Evolutionary conservation across 2,329 filamentous ascomycete species (phyloP).

Genomic region (Exophiala phaeomuriformis): DNA sequence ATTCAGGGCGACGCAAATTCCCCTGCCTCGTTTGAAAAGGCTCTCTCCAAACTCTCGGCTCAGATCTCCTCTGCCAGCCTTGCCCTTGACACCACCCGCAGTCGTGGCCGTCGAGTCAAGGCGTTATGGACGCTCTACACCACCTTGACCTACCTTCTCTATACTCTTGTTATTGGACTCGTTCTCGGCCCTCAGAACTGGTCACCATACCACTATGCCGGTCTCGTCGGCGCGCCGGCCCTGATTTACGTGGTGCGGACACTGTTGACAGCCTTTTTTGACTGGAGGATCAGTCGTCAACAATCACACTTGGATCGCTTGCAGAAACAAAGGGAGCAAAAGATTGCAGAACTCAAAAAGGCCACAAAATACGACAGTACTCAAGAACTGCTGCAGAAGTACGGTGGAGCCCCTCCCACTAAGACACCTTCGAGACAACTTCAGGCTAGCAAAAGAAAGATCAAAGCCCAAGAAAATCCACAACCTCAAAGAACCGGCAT

Average conservation of each 20-base stretch:
- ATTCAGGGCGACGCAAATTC: conserved; percentile 63
- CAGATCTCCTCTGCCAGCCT: conserved; percentile 73
- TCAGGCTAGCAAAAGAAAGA: conserved; percentile 27
- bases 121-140: conserved; percentile 87
- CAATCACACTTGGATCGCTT: conserved; percentile 64
- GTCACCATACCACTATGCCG: conserved; percentile 68
- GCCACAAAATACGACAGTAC: conserved; percentile 96
- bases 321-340: conserved; percentile 70
- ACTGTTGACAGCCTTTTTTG: conserved; percentile 63
- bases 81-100: conserved; percentile 64
- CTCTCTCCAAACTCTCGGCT: conserved; percentile 68
- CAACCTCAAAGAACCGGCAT: conserved; percentile 46
- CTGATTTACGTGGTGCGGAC: conserved; percentile 71
- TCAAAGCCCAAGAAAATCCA: conserved; percentile 28
- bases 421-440: conserved; percentile 30
- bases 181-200: conserved; percentile 79
- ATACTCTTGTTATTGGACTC: conserved; percentile 70
- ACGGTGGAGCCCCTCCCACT: conserved; percentile 59
- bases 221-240: conserved; percentile 68
- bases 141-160: conserved; percentile 82
- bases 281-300: conserved; percentile 67
- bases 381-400: conserved; percentile 86
- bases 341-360: conserved; percentile 88
- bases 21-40: conserved; percentile 87
- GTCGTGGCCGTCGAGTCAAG: conserved; percentile 67